Percentiles rank a stretch among this genome's conserved stretches.
These are phyloP conservation scores for Vachellia collinsii DNA, from an alignment of 306 rosid species.

Conservation along the genomic window DNA sequence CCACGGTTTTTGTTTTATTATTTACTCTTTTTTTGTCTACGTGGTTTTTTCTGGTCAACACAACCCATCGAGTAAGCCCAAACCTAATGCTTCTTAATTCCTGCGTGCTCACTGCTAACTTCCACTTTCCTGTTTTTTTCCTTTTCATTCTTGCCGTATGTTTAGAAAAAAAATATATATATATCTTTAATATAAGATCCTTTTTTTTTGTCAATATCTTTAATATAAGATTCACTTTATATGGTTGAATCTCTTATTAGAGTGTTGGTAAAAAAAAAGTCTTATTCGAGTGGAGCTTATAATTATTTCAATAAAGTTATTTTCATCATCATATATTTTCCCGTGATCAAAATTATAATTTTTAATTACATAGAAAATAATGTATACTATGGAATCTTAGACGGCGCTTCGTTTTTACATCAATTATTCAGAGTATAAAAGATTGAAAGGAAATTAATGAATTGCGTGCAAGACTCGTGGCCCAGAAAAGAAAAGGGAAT, in stretches of 20 bases:
- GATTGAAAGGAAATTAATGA: neutral
- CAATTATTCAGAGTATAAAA: neutral
- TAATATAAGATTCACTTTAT: no score
- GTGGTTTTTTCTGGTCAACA: constrained; percentile 3
- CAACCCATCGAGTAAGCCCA: neutral
- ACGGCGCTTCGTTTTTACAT: neutral
- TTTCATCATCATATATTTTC: neutral
- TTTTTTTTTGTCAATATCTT: no score
- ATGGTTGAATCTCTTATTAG: no score
- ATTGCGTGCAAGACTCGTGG: neutral
- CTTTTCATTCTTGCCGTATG: neutral
- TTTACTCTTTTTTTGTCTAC: constrained; percentile 5
- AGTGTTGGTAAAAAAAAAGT: no score
- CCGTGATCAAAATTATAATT: neutral
- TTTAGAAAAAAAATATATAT: neutral
- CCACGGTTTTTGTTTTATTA: constrained; percentile 39
- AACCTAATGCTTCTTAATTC: constrained; percentile 1
- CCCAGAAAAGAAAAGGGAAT: neutral
- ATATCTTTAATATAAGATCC: no score
- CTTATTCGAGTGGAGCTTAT: no score
- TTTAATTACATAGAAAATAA: neutral
- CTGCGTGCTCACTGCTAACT: neutral
- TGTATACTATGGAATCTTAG: no score
- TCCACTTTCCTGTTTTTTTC: neutral
- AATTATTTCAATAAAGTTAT: neutral